Evolutionary conservation across 177 flowering plant species (phyloP), one percentile per base, ranked within the genome.

Genomic region (Vitis hybrid): DNA sequence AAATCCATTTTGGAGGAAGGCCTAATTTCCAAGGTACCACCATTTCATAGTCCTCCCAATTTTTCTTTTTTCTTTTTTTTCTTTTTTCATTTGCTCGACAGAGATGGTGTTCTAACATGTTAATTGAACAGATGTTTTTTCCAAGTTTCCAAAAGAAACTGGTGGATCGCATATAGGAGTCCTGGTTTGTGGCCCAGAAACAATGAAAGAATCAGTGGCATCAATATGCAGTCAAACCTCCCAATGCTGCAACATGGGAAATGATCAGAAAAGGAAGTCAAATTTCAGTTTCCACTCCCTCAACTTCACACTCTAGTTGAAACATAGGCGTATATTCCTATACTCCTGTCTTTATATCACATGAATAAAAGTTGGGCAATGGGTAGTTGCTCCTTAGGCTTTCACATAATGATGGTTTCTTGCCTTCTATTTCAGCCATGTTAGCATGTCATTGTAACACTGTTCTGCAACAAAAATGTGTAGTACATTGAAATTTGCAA

Each of bases 121-220:
- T 66, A 71, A 52, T 58, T 68, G 4, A 35, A 69, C 89, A 93
- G 97, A 87, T 73, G 32, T 90, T 55, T 77, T 89, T 63, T 60
- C 82, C 4, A 67, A 84, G 48, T 78, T 86, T 58, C 14, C 72
- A 30, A 74, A 58, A 15, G 87, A 89, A 76, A 64, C 61, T 20
- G 83, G 83, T 8, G 87, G 84, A 48, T 71, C 78, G 2, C 51
- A 79, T 51, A 67, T 88, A 20, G 97, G 96, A 73, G 94, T 91
- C 8, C 61, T 93, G 35, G 93, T 89, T 24, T 85, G 96, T 73
- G 98, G 98, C 70, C 94, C 98, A 2, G 89, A 86, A 63, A 58
- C 86, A 2, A 84, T 91, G 95, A 91, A 89, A 61, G 84, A 85
- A 56, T 78, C 93, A 4, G 90, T 91, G 18, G 98, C 94, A 50